These are phyloP conservation scores for Apostasia shenzhenica DNA, from an alignment of 106 monocot species.

Conservation along the genomic window DNA sequence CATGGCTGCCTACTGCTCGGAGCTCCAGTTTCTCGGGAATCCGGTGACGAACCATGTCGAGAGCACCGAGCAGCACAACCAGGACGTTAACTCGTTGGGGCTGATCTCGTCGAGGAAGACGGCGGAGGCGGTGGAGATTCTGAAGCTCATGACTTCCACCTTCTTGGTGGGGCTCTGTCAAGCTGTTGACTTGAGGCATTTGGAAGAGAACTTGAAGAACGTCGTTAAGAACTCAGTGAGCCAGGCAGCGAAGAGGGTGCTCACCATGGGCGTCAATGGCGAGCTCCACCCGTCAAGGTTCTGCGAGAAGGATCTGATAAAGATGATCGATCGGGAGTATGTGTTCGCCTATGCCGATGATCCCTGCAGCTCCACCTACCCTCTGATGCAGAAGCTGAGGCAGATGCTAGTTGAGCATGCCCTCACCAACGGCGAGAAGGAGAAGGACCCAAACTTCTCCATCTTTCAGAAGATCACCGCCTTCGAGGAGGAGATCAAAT, in stretches of 20 bases:
- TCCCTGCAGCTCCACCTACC: slow-evolving; percentile 62
- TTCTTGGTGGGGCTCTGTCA: slow-evolving; percentile 89
- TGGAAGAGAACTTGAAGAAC: slow-evolving; percentile 84
- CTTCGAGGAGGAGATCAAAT: slow-evolving; percentile 45
- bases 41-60: slow-evolving; percentile 99
- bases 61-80: slow-evolving; percentile 99
- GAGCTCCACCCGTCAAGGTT: slow-evolving; percentile 84
- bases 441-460: slow-evolving; percentile 27
- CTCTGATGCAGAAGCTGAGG: slow-evolving; percentile 57
- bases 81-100: slow-evolving; percentile 96
- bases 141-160: slow-evolving; percentile 89
- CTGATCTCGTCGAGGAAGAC: slow-evolving; percentile 95
- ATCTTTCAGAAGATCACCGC: slow-evolving; percentile 53
- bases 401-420: slow-evolving; percentile 60
- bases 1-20: slow-evolving; percentile 97
- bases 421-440: slow-evolving; percentile 45
- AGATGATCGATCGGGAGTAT: slow-evolving; percentile 64
- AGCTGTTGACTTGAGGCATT: slow-evolving; percentile 75
- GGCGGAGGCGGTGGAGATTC: slow-evolving; percentile 77
- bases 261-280: slow-evolving; percentile 53
- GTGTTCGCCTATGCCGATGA: slow-evolving; percentile 72
- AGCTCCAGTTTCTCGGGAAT: slow-evolving; percentile 90
- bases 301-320: slow-evolving; percentile 88
- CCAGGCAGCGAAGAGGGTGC: slow-evolving; percentile 62
- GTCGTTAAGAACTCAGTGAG: slow-evolving; percentile 68